Percentiles rank a stretch among this genome's conserved stretches.
Evolutionary conservation across 805 yeast genomes (phyloP).

Genomic region (Candida saitoana): DNA sequence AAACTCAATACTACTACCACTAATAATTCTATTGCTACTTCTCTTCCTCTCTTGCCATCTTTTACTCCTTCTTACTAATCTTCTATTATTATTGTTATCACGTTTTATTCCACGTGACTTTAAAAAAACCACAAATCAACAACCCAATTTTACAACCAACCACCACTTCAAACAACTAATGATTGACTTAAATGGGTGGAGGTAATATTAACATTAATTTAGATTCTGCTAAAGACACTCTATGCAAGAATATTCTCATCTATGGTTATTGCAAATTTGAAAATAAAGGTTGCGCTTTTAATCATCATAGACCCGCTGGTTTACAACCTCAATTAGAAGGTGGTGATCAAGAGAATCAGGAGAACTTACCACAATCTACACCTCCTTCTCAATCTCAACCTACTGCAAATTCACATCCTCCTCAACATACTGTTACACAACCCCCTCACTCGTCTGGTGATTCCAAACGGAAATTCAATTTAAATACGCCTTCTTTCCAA

Average conservation of each 20-base stretch:
- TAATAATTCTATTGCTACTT: too few relatives aligned
- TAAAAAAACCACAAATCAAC: too few relatives aligned
- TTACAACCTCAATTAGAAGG: too few relatives aligned
- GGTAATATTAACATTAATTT: constrained; percentile 34
- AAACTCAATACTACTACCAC: too few relatives aligned
- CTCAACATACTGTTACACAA: constrained; percentile 6
- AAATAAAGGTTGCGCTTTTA: constrained; percentile 81
- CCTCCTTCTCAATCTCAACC: constrained; percentile 3
- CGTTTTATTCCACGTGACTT: too few relatives aligned
- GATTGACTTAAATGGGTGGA: too few relatives aligned
- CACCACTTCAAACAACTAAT: too few relatives aligned
- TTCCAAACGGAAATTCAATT: constrained; percentile 28
- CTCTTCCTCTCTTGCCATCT: too few relatives aligned
- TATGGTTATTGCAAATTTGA: constrained; percentile 88
- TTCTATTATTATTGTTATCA: too few relatives aligned
- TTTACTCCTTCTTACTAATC: too few relatives aligned
- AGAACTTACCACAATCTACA: constrained; percentile 5
- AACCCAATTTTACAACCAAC: too few relatives aligned
- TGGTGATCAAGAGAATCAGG: constrained; percentile 26
- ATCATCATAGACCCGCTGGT: constrained; percentile 36
- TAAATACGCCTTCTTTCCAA: constrained; percentile 42
- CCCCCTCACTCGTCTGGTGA: constrained; percentile 6
- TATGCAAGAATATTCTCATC: constrained; percentile 77
- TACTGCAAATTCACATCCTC: constrained; percentile 1
- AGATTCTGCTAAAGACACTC: constrained; percentile 67